Conservation (phyloP, 192 early-diverging fungal species). For the Cladochytrium replicatum region DNA sequence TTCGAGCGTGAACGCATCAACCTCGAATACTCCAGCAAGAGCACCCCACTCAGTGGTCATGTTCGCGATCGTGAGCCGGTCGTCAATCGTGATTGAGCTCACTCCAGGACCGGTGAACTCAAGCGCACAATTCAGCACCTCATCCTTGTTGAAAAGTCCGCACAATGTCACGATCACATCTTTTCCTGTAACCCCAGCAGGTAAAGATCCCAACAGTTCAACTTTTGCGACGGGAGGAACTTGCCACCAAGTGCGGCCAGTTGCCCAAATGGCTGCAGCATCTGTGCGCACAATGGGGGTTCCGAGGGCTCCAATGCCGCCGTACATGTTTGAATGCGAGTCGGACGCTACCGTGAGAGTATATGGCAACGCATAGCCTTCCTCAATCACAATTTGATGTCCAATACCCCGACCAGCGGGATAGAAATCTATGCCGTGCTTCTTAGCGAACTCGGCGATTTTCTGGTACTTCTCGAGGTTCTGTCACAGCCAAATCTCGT, state of each 20-base stretch:
- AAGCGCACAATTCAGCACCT: constrained; percentile 94
- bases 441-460: constrained; percentile 74
- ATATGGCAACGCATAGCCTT: constrained; percentile 90
- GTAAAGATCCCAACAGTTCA: constrained; percentile 64
- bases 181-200: constrained; percentile 85
- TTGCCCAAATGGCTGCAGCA: constrained; percentile 97
- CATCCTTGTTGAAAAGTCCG: constrained; percentile 82
- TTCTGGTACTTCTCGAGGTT: constrained; percentile 78
- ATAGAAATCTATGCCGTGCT: constrained; percentile 81
- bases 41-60: constrained; percentile 99
- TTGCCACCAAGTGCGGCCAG: constrained; percentile 98
- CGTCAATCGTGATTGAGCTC: constrained; percentile 64
- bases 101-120: constrained; percentile 79
- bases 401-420: constrained; percentile 96
- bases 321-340: constrained; percentile 99
- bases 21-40: constrained; percentile 91
- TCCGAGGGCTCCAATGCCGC: constrained; percentile 88
- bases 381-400: constrained; percentile 95
- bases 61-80: constrained; percentile 92
- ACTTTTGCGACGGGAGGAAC: constrained; percentile 90
- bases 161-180: constrained; percentile 94
- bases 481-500: constrained; percentile 21
- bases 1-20: constrained; percentile 66
- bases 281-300: constrained; percentile 97
- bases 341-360: constrained; percentile 94